Conservation (phyloP, 106 monocot species). For the Dioscorea alata region DNA sequence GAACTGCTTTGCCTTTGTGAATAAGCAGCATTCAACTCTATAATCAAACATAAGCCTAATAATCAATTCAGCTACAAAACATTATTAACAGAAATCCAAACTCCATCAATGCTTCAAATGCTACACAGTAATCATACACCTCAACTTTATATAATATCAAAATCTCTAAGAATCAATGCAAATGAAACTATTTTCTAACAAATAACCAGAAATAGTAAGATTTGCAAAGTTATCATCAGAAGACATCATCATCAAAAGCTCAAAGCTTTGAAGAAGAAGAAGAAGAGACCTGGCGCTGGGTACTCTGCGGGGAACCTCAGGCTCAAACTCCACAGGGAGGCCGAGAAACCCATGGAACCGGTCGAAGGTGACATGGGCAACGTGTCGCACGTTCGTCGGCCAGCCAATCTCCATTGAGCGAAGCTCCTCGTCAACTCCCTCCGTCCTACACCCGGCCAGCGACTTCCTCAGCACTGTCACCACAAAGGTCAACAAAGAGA, state of each 20-base stretch:
- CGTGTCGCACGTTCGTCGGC: slow-evolving; percentile 78
- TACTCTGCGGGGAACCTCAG: slow-evolving; percentile 46
- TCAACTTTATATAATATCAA: background rate
- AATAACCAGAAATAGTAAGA: background rate
- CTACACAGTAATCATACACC: too few species aligned
- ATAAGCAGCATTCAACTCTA: too few species aligned
- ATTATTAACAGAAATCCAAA: too few species aligned
- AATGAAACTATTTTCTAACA: background rate
- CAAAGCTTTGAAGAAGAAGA: background rate
- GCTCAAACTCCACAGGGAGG: slow-evolving; percentile 70
- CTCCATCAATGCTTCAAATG: too few species aligned
- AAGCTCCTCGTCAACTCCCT: slow-evolving; percentile 30
- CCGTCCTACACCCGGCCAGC: slow-evolving; percentile 39
- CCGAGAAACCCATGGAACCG: slow-evolving; percentile 72
- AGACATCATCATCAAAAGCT: background rate
- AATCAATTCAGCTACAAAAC: too few species aligned
- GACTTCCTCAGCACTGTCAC: slow-evolving; percentile 40
- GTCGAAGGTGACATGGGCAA: slow-evolving; percentile 86
- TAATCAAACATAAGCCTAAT: too few species aligned
- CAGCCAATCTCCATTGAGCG: slow-evolving; percentile 75
- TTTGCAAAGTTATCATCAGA: too few species aligned
- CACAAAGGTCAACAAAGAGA: slow-evolving; percentile 41
- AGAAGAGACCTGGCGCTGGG: slow-evolving; percentile 48
- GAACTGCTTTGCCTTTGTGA: too few species aligned
- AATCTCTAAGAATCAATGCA: background rate